Percentiles rank a stretch among this genome's conserved stretches.
These are phyloP conservation scores for Backusella sp. DNA, from an alignment of 192 early-diverging fungal species.

Conservation along the genomic window DNA sequence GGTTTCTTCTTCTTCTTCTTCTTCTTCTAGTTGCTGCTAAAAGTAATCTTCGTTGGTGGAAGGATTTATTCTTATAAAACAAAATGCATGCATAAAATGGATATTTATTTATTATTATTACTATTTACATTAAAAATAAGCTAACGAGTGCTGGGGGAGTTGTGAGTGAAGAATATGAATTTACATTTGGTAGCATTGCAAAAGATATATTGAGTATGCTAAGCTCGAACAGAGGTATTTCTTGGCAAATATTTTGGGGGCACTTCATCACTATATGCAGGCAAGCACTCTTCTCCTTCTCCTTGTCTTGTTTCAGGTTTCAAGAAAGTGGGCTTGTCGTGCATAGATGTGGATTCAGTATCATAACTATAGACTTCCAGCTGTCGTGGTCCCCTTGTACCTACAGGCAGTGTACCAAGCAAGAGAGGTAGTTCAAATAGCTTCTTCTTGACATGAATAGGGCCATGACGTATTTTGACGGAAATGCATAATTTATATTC, in stretches of 20 bases:
- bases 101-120: neutral
- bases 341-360: neutral
- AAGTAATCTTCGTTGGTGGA: no score
- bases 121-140: neutral
- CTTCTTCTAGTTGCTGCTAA: no score
- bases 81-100: neutral
- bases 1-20: no score
- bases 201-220: neutral
- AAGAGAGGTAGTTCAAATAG: conserved; percentile 18
- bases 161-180: neutral
- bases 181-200: neutral
- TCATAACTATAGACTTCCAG: neutral
- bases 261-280: conserved; percentile 7
- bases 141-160: neutral
- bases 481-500: conserved; percentile 9
- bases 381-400: conserved; percentile 9
- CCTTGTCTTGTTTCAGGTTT: neutral
- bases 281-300: conserved; percentile 9
- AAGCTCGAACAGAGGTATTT: neutral
- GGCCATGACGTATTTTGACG: conserved; percentile 12
- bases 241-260: conserved; percentile 7
- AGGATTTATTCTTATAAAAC: neutral
- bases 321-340: conserved; percentile 18
- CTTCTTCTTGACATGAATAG: conserved; percentile 17
- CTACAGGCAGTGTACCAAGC: conserved; percentile 22